Base-by-base conservation (phyloP, 139 green algal genomes). In the Pleodorina starrii region DNA sequence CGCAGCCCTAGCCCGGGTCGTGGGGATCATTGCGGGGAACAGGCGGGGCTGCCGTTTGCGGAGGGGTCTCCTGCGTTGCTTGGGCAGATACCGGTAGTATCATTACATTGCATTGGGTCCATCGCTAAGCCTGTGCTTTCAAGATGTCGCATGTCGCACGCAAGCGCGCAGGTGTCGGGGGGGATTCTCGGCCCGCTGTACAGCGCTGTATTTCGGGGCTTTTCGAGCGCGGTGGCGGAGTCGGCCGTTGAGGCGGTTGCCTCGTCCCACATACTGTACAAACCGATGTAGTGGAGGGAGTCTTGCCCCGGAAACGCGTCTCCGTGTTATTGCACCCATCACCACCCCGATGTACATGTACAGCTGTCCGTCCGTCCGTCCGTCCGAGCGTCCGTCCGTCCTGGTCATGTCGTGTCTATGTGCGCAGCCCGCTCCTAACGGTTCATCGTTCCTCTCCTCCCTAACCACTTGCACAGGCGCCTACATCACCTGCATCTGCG, bases 401-500 rank as follows among this genome's bases (percentile, higher is more conserved):
- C n/a, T n/a, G n/a, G n/a, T n/a, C n/a, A n/a, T n/a, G n/a, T n/a
- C n/a, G n/a, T n/a, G n/a, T n/a, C n/a, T n/a, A n/a, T n/a, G n/a
- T n/a, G n/a, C n/a, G n/a, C n/a, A n/a, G n/a, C n/a, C n/a, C n/a
- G n/a, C n/a, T n/a, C n/a, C n/a, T n/a, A n/a, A n/a, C n/a, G n/a
- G n/a, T n/a, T n/a, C n/a, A n/a, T n/a, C n/a, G n/a, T n/a, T n/a
- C n/a, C n/a, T n/a, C n/a, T n/a, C n/a, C n/a, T n/a, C n/a, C n/a
- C n/a, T n/a, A n/a, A n/a, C n/a, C 27, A 12, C 27, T 40, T 6
- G 2, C 27, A 25, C 84, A 89, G 84, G 48, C 36, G 46, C 12
- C 36, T 89, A 89, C 68, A 82, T 89, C 2, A 36, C 69, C 0
- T 1, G 7, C 16, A 69, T 89, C 2, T 81, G 69, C 36, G 84